Percentiles rank a stretch among this genome's conserved stretches.
Conservation (phyloP, 805 yeast species). For the Ogataea nonfermentans region DNA sequence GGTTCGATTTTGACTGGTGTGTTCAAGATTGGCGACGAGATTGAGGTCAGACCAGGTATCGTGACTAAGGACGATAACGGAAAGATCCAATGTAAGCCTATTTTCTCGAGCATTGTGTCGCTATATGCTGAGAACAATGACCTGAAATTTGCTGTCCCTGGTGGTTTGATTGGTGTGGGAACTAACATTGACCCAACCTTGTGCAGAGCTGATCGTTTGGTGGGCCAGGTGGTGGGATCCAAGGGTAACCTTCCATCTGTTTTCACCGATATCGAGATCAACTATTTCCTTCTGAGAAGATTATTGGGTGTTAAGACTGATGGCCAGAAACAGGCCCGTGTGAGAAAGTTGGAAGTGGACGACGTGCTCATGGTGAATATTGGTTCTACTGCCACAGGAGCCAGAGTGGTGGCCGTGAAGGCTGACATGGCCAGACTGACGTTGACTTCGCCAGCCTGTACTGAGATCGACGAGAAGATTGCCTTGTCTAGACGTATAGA, state of each 20-base stretch:
- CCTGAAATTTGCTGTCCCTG: constrained; percentile 98
- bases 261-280: constrained; percentile 95
- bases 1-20: constrained; percentile 98
- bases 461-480: constrained; percentile 96
- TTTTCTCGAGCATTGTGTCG: constrained; percentile 89
- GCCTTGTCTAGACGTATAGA: constrained; percentile 98
- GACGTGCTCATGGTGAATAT: constrained; percentile 99
- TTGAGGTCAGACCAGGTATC: constrained; percentile 98
- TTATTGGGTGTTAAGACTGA: constrained; percentile 97
- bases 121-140: constrained; percentile 97
- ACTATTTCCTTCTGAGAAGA: constrained; percentile 94
- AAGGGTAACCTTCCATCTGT: constrained; percentile 94
- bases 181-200: constrained; percentile 98
- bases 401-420: constrained; percentile 94
- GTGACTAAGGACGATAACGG: constrained; percentile 90
- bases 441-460: constrained; percentile 97
- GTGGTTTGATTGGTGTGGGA: constrained; percentile 99
- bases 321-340: constrained; percentile 95
- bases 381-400: constrained; percentile 99
- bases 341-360: constrained; percentile 87
- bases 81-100: constrained; percentile 92
- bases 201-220: constrained; percentile 98
- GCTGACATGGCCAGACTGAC: constrained; percentile 99
- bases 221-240: constrained; percentile 98
- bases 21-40: constrained; percentile 94